Evolutionary conservation across 352 stramenopile species (phyloP).

Genomic region (Pythium coloratum): DNA sequence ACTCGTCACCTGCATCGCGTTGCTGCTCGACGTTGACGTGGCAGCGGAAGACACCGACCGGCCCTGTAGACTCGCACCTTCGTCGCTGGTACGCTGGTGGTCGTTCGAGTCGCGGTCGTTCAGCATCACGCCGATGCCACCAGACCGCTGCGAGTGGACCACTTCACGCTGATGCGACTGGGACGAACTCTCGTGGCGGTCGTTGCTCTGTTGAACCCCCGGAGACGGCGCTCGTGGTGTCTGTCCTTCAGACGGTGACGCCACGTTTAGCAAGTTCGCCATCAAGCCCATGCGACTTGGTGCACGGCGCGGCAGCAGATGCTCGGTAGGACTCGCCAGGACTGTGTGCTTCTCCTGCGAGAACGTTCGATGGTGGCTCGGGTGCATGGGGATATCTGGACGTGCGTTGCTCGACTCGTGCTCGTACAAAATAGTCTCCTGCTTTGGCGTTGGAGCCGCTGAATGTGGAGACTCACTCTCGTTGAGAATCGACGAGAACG

Average conservation of each 20-base stretch:
- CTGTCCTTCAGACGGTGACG: slow-evolving; percentile 47
- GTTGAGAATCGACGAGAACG: slow-evolving; percentile 88
- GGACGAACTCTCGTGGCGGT: neutral
- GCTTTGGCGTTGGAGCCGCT: slow-evolving; percentile 37
- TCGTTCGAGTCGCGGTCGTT: slow-evolving; percentile 26
- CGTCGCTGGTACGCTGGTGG: slow-evolving; percentile 37
- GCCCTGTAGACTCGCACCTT: neutral
- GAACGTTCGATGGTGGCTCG: slow-evolving; percentile 17
- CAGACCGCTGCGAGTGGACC: slow-evolving; percentile 15
- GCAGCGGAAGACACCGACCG: neutral
- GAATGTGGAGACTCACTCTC: slow-evolving; percentile 77
- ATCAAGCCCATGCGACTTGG: slow-evolving; percentile 73
- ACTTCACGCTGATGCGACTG: slow-evolving; percentile 9
- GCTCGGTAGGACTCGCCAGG: slow-evolving; percentile 52
- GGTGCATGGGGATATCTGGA: slow-evolving; percentile 25
- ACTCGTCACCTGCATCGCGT: slow-evolving; percentile 12
- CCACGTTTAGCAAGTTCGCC: slow-evolving; percentile 76
- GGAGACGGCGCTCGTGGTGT: slow-evolving; percentile 43
- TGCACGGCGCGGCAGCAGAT: slow-evolving; percentile 48
- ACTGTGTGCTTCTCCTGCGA: slow-evolving; percentile 22
- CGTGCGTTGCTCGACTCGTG: slow-evolving; percentile 9
- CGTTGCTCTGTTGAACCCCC: slow-evolving; percentile 3
- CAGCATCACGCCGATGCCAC: slow-evolving; percentile 20
- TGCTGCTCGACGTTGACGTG: slow-evolving; percentile 7
- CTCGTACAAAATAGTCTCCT: slow-evolving; percentile 16